Evolutionary conservation across 108 stramenopile species (phyloP), one percentile per base, ranked within the genome.

Genomic region (Skeletonema costatum): DNA sequence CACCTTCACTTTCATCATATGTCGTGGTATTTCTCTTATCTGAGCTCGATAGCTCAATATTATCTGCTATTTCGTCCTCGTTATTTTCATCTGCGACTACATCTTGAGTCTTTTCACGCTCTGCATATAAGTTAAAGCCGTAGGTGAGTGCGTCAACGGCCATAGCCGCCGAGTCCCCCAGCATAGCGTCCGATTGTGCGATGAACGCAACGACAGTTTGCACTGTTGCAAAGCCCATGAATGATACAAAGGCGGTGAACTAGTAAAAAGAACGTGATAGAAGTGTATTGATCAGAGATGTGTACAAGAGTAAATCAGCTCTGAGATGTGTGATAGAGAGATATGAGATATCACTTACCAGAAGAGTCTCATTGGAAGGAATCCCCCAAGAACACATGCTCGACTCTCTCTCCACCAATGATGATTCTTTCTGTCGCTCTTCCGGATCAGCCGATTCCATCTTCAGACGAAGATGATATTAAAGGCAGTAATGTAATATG

Each of bases 121-220:
- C 89, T 29, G 91, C 87, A 59, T 65, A 36, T 48, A 82, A 75
- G 80, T 91, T 91, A 70, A 88, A 89, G 53, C 86, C 73, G 60
- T 91, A 91, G 4, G 88, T 85, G 29, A 87, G 44, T 10, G 88
- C 77, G 76, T 91, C 90, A 3, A 91, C 87, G 38, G 82, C 74
- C 90, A 91, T 91, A n/a, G 90, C 81, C 25, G 73, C 85, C 35
- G 74, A 77, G 60, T 90, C 88, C 13, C 85, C 87, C 19, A 86
- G 53, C 86, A 89, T 86, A 32, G 86, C 87, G 74, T 89, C 76
- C 3, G 86, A 87, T 36, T 75, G 75, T 17, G 91, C 91, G 58
- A 80, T 66, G 39, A 89, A 41, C 13, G 91, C 87, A 51, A 74
- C 87, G 19, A 71, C 31, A 6, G 71, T 64, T 66, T 92, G 88